Evolutionary conservation across 192 early-diverging fungal genomes (phyloP), one percentile per base, ranked within the genome.

Genomic region (Kickxella alabastrina): DNA sequence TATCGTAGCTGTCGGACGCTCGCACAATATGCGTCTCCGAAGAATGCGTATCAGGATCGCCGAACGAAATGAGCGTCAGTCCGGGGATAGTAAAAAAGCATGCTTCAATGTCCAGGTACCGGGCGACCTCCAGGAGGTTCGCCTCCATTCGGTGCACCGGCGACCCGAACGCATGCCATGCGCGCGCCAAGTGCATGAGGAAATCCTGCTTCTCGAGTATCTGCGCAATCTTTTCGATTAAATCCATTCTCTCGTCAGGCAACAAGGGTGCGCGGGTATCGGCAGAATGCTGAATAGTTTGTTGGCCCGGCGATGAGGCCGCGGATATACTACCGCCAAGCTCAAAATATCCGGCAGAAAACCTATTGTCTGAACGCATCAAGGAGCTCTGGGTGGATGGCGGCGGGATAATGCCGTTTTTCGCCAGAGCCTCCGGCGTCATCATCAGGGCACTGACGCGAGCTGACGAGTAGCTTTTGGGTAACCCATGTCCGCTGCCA

Each of bases 1-100:
- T 85, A 26, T 87, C 82, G 49, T 81, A 76, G 1, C 75, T 68
- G 3, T 80, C 75, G 17, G 74, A 44, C 10, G 75, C 68, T 6
- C 80, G 66, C 23, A 87, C 74, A 52, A 87, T 77, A 57, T 85
- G 85, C 1, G 85, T 87, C 46, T 87, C 85, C 15, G 82, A 83
- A 1, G 83, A 84, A 38, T 87, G 85, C 14, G 81, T 85, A 27
- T 79, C 77, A 1, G 75, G 77, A 51, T 87, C 85, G 28, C 80
- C 70, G 47, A 87, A 87, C 10, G 79, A 75, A 6, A 85, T 62
- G 1, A 87, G 67, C 62, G 85, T 84, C 31, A 85, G 59, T 10
- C 82, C 82, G 31, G 85, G 85, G 13, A 85, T 40, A 32, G 82
- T 84, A 9, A 84, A 71, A 32, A 82, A 85, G 36, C 79, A 80